Conservation (phyloP, 2,329 filamentous ascomycete genomes). For the Sporothrix sp. region DNA sequence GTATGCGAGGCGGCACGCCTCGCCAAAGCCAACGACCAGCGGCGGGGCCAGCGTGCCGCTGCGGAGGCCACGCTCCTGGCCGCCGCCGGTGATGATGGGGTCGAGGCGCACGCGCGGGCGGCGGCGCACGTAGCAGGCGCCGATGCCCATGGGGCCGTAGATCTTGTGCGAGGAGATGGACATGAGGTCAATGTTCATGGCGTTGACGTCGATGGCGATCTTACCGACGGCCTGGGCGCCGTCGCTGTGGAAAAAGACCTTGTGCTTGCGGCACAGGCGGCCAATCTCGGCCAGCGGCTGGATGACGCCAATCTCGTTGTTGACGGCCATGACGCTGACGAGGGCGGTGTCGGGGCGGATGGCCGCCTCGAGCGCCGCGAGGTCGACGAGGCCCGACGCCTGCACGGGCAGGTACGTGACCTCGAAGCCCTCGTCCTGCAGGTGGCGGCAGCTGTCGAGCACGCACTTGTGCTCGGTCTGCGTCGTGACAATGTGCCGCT, state of each 20-base stretch:
- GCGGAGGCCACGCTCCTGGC: conserved; percentile 87
- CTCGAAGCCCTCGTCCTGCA: conserved; percentile 94
- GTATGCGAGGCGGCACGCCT: conserved; percentile 85
- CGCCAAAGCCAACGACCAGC: conserved; percentile 84
- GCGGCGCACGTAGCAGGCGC: conserved; percentile 89
- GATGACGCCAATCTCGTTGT: conserved; percentile 99
- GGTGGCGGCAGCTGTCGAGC: conserved; percentile 88
- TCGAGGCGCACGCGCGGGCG: conserved; percentile 88
- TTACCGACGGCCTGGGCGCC: conserved; percentile 97
- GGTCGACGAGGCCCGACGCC: conserved; percentile 71
- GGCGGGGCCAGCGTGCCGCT: conserved; percentile 90
- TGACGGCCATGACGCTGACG: conserved; percentile 97
- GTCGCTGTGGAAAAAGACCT: conserved; percentile 97
- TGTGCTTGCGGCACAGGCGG: conserved; percentile 78
- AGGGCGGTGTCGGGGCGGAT: conserved; percentile 85
- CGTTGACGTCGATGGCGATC: conserved; percentile 92
- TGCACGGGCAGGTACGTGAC: conserved; percentile 94
- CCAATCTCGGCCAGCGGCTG: conserved; percentile 92
- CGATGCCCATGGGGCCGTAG: conserved; percentile 94
- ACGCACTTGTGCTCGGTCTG: conserved; percentile 99
- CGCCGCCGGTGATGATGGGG: conserved; percentile 90
- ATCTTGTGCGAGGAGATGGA: conserved; percentile 98
- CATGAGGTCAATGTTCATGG: conserved; percentile 97
- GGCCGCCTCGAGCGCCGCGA: conserved; percentile 76
- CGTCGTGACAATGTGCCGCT: conserved; percentile 94